Base-by-base conservation (phyloP, 441 rosid genomes). In the Theobroma grandiflorum region DNA sequence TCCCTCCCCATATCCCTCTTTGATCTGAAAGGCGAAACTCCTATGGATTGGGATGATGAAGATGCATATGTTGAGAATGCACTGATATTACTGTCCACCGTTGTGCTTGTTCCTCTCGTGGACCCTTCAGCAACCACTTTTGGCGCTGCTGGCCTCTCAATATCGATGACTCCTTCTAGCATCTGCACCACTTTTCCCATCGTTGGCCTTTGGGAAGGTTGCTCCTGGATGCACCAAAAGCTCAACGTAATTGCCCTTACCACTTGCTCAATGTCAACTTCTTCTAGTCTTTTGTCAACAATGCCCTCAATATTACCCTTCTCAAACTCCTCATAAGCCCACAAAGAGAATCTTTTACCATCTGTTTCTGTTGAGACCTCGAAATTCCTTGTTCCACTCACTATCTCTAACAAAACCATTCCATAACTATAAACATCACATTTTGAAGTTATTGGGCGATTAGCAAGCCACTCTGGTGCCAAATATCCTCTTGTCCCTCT, bases 141-240 rank as follows among this genome's bases (percentile, higher is more conserved):
- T 22, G 95, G 96, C 43, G 84, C 59, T 1, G 88, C 88, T 4
- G 96, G 95, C 52, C 70, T 43, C 72, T 66, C 85, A 78, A 90
- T 89, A 49, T 81, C 91, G 1, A 79, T 57, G 37, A 89, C 82
- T 64, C 96, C 97, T 80, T 93, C 97, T 8, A 95, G 84, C 82
- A 95, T 87, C 85, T 92, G 94, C 78, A 95, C 95, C 26, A 93
- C 92, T 84, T 89, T 93, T 49, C 93, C 92, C 94, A 93, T 95
- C 15, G 87, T 71, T 38, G 94, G 98, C 79, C 98, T 84, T 35
- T 79, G 88, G 8, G 65, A 89, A 47, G 94, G 92, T 53, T 86
- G 94, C 76, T 90, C 94, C 77, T 89, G 94, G 63, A 90, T 89
- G 91, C 92, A 89, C 92, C 94, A 90, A 58, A 90, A 89, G 73